phyloP scores from a whole-genome alignment of 495 filamentous ascomycete genomes.

The Talaromyces borbonicus region DNA sequence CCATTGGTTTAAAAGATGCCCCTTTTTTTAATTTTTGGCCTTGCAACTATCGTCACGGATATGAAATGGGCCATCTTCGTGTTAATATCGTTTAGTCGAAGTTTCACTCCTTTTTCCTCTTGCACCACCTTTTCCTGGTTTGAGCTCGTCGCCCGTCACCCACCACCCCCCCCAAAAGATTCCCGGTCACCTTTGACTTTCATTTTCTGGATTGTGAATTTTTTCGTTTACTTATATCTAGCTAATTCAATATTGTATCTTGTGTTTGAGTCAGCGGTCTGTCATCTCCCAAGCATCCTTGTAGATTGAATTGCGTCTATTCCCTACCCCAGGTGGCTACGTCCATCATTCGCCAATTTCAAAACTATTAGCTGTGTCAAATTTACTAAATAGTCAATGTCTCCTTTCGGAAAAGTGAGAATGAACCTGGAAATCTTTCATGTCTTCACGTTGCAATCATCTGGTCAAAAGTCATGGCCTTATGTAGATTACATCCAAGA shows the following conservation, averaged over 20 bases:
- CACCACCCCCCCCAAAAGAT: slow-evolving; percentile 6
- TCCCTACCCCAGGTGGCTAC: no score
- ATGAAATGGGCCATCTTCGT: slow-evolving; percentile 6
- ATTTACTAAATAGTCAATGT: no score
- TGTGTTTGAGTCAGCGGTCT: no score
- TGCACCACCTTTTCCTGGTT: slow-evolving; percentile 16
- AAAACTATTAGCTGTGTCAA: no score
- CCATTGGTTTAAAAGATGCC: slow-evolving; percentile 23
- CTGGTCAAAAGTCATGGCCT: no score
- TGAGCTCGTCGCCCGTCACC: slow-evolving; percentile 5
- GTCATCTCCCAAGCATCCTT: no score
- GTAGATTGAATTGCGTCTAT: no score
- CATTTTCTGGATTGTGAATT: slow-evolving; percentile 17
- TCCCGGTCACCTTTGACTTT: slow-evolving; percentile 6
- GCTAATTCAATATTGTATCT: slow-evolving; percentile 4
- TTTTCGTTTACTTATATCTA: slow-evolving; percentile 17
- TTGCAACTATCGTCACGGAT: slow-evolving; percentile 20
- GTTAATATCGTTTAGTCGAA: slow-evolving; percentile 6
- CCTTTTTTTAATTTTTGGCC: slow-evolving; percentile 28
- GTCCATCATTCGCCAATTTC: no score
- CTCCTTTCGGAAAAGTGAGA: no score
- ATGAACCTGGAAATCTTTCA: no score
- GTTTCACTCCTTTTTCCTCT: slow-evolving; percentile 16
- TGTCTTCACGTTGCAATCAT: no score
- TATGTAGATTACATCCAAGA: no score